phyloP scores from a whole-genome alignment of 768 basidiomycete species.

The Lactifluus pinguis region DNA sequence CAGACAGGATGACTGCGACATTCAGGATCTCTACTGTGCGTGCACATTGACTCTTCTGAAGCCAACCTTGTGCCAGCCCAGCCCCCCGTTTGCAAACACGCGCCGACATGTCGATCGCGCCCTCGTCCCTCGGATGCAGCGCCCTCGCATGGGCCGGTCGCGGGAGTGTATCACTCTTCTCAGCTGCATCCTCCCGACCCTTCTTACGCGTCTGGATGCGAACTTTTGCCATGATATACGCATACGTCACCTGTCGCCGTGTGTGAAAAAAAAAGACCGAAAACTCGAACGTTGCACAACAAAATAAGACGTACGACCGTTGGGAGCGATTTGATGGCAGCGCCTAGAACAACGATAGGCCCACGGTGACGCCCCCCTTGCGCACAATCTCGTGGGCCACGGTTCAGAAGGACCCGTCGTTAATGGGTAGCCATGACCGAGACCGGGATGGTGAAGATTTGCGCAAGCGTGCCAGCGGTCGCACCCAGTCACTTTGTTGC shows the following conservation, averaged over 20 bases:
- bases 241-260: conserved; percentile 70
- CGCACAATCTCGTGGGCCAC: conserved; percentile 82
- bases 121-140: conserved; percentile 39
- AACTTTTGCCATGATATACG: conserved; percentile 95
- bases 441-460: conserved; percentile 97
- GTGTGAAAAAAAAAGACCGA: not conserved
- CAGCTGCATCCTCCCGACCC: conserved; percentile 38
- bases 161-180: conserved; percentile 30
- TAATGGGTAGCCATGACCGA: conserved; percentile 88
- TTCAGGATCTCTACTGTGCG: too few relatives aligned
- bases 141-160: conserved; percentile 30
- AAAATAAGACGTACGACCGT: conserved; percentile 61
- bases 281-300: not conserved
- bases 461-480: conserved; percentile 85
- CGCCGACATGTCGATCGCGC: conserved; percentile 69
- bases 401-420: conserved; percentile 57
- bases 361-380: conserved; percentile 79
- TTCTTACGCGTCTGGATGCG: conserved; percentile 81
- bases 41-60: too few relatives aligned
- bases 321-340: conserved; percentile 88
- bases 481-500: too few relatives aligned
- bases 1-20: too few relatives aligned
- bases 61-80: conserved; percentile 92
- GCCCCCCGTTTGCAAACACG: conserved; percentile 66
- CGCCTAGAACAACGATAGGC: conserved; percentile 74